Percentiles rank a stretch among this genome's conserved stretches.
These are phyloP conservation scores for Phytophthora pluvialis DNA, from an alignment of 352 stramenopile species.

Conservation along the genomic window DNA sequence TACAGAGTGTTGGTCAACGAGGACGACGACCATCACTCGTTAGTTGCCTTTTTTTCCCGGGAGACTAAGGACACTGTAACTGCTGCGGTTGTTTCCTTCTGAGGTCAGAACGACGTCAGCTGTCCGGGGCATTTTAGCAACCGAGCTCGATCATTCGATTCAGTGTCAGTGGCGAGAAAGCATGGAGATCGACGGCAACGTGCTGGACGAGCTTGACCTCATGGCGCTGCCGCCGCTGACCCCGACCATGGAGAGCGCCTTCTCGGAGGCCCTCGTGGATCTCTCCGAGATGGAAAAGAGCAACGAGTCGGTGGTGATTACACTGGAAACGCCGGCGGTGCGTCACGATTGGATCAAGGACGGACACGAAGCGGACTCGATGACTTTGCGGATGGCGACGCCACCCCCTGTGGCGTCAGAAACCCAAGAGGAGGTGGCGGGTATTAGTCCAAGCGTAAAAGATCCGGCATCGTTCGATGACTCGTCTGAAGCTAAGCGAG, in stretches of 20 bases:
- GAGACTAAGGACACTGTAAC: background rate
- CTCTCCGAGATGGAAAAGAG: constrained; percentile 23
- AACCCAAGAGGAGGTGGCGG: background rate
- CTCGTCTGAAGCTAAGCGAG: constrained; percentile 34
- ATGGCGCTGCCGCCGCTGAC: constrained; percentile 25
- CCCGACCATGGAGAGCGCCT: constrained; percentile 24
- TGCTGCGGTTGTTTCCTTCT: background rate
- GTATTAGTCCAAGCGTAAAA: constrained; percentile 19
- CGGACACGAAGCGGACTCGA: background rate
- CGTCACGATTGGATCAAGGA: background rate
- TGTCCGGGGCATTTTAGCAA: constrained; percentile 5
- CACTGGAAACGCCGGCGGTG: constrained; percentile 6
- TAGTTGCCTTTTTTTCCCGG: constrained; percentile 3
- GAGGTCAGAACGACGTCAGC: constrained; percentile 8
- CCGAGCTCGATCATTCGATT: background rate
- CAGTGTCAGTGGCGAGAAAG: background rate
- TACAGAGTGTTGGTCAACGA: constrained; percentile 6
- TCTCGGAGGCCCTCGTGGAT: constrained; percentile 20
- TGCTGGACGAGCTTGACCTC: constrained; percentile 7
- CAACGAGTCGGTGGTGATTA: constrained; percentile 10
- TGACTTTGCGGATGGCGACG: constrained; percentile 20
- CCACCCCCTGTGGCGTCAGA: constrained; percentile 1
- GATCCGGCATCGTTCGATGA: background rate
- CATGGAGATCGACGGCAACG: constrained; percentile 1
- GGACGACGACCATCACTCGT: background rate